These are phyloP conservation scores for Penicillium carneum DNA, from an alignment of 2,329 filamentous ascomycete species.

Conservation along the genomic window DNA sequence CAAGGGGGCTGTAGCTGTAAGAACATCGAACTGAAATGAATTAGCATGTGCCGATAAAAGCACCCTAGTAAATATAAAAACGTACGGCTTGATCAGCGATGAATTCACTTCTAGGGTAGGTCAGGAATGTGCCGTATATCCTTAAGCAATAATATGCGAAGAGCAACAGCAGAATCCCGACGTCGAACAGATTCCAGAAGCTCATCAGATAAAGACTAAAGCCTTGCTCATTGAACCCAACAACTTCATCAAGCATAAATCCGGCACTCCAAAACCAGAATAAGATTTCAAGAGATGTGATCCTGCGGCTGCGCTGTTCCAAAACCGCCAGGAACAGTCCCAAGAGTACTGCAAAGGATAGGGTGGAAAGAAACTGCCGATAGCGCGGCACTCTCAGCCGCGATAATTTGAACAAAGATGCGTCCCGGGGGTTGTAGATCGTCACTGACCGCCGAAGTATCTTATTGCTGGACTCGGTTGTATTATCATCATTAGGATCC, in stretches of 20 bases:
- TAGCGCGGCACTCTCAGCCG: slow-evolving; percentile 89
- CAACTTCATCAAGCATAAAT: slow-evolving; percentile 94
- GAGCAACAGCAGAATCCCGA: slow-evolving; percentile 85
- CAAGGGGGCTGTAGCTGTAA: slow-evolving; percentile 87
- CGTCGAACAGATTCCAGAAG: slow-evolving; percentile 95
- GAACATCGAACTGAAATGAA: slow-evolving; percentile 73
- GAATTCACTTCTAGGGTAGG: slow-evolving; percentile 70
- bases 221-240: slow-evolving; percentile 94
- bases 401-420: slow-evolving; percentile 89
- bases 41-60: background rate
- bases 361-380: slow-evolving; percentile 84
- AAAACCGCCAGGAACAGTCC: slow-evolving; percentile 86
- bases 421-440: slow-evolving; percentile 87
- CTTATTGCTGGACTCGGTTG: slow-evolving; percentile 24
- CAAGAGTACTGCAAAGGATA: slow-evolving; percentile 84
- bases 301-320: slow-evolving; percentile 74
- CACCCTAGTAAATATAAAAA: background rate
- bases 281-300: slow-evolving; percentile 82
- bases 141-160: slow-evolving; percentile 89
- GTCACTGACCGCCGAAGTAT: slow-evolving; percentile 73
- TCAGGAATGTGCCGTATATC: slow-evolving; percentile 83
- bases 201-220: slow-evolving; percentile 97
- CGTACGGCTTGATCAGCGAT: slow-evolving; percentile 75
- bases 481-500: slow-evolving; percentile 35
- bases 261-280: slow-evolving; percentile 99